Percentiles rank a stretch among this genome's conserved stretches.
Conservation (phyloP, 192 early-diverging fungal genomes). For the Coemansia sp. region DNA sequence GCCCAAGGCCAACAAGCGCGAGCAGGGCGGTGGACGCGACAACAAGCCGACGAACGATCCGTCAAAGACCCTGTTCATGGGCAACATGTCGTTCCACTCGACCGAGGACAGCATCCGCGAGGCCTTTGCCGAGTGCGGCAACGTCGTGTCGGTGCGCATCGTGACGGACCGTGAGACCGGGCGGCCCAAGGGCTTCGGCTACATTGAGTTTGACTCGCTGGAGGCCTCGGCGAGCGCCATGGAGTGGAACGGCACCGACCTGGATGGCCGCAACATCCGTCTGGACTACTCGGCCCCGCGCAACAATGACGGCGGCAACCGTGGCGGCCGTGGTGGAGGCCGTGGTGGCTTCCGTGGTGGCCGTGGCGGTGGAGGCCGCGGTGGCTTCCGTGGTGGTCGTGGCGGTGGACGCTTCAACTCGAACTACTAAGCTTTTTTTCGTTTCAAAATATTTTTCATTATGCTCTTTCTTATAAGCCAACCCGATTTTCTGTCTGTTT, state of each 20-base stretch:
- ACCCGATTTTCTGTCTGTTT: no score
- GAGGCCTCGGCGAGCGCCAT: conserved; percentile 96
- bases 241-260: conserved; percentile 71
- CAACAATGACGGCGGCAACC: conserved; percentile 34
- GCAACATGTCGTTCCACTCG: conserved; percentile 84
- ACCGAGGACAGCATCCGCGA: conserved; percentile 89
- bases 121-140: conserved; percentile 92
- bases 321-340: conserved; percentile 48
- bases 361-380: conserved; percentile 42
- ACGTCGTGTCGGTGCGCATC: conserved; percentile 81
- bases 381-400: not conserved
- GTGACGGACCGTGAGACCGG: conserved; percentile 76
- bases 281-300: conserved; percentile 75
- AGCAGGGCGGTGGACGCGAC: not conserved
- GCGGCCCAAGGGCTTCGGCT: conserved; percentile 92
- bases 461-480: no score
- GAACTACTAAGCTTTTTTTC: conserved; percentile 1
- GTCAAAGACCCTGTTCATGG: conserved; percentile 76
- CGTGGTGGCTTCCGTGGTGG: conserved; percentile 52
- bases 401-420: conserved; percentile 2
- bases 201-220: conserved; percentile 89
- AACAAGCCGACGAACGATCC: conserved; percentile 54
- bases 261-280: conserved; percentile 80
- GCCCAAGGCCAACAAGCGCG: not conserved
- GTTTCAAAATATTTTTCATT: not conserved